These are phyloP conservation scores for Candida boidinii DNA, from an alignment of 805 yeast genomes.

Conservation along the genomic window DNA sequence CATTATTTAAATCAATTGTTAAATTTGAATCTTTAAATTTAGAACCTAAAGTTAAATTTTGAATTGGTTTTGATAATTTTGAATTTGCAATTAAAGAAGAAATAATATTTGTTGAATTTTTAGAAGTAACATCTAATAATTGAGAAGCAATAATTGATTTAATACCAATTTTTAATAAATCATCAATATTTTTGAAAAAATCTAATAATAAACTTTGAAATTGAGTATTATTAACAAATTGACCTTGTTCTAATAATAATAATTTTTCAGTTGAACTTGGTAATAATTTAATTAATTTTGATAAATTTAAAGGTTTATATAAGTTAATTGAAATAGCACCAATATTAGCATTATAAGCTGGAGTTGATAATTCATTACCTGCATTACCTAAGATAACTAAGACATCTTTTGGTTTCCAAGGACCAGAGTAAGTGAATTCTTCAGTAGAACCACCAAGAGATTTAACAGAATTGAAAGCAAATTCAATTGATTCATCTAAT, in stretches of 20 bases:
- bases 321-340: slow-evolving; percentile 51
- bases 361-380: slow-evolving; percentile 31
- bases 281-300: slow-evolving; percentile 37
- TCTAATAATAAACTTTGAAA: slow-evolving; percentile 53
- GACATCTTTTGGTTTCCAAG: slow-evolving; percentile 34
- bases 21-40: slow-evolving; percentile 13
- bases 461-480: slow-evolving; percentile 23
- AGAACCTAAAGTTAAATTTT: slow-evolving; percentile 54
- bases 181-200: slow-evolving; percentile 50
- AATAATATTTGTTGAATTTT: slow-evolving; percentile 34
- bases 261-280: slow-evolving; percentile 50
- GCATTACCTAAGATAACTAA: slow-evolving; percentile 60
- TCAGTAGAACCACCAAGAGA: slow-evolving; percentile 22
- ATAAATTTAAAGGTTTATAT: slow-evolving; percentile 65
- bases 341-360: slow-evolving; percentile 28
- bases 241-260: slow-evolving; percentile 61
- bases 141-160: slow-evolving; percentile 54
- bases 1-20: slow-evolving; percentile 13
- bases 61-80: slow-evolving; percentile 45
- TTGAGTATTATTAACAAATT: slow-evolving; percentile 20
- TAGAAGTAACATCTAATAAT: slow-evolving; percentile 31
- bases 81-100: slow-evolving; percentile 45
- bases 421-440: slow-evolving; percentile 35
- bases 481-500: slow-evolving; percentile 20
- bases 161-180: slow-evolving; percentile 37